Evolutionary conservation across 352 stramenopile species (phyloP).

Genomic region (Thalassiosira oceanica): DNA sequence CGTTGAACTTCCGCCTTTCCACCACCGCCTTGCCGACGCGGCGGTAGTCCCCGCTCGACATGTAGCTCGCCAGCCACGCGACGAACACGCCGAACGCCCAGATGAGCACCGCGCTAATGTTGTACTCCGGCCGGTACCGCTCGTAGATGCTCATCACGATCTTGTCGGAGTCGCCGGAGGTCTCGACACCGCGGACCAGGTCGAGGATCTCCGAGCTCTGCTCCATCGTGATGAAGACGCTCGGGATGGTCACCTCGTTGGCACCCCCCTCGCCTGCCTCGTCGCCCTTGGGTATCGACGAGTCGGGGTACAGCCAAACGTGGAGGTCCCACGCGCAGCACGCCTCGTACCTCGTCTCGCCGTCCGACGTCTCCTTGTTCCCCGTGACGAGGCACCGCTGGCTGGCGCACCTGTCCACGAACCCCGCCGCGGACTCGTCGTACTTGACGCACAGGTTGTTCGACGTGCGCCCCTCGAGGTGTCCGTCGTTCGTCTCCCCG

Average conservation of each 20-base stretch:
- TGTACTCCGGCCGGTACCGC: slow-evolving; percentile 59
- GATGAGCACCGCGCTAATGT: slow-evolving; percentile 64
- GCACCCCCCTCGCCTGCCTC: slow-evolving; percentile 4
- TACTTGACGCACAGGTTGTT: slow-evolving; percentile 62
- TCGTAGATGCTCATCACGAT: slow-evolving; percentile 45
- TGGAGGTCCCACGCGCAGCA: slow-evolving; percentile 82
- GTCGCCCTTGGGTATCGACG: slow-evolving; percentile 8
- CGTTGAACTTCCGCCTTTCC: slow-evolving; percentile 9
- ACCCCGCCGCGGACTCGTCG: slow-evolving; percentile 15
- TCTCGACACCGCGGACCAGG: slow-evolving; percentile 19
- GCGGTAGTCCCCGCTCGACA: slow-evolving; percentile 53
- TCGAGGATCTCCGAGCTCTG: slow-evolving; percentile 53
- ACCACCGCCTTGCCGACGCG: slow-evolving; percentile 17
- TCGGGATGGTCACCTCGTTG: slow-evolving; percentile 53
- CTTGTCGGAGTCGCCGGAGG: not conserved
- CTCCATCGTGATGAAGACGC: slow-evolving; percentile 66
- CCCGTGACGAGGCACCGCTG: slow-evolving; percentile 61
- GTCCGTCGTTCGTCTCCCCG: slow-evolving; percentile 58
- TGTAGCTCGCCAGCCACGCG: slow-evolving; percentile 55
- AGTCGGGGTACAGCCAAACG: slow-evolving; percentile 66
- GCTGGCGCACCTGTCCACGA: slow-evolving; percentile 16
- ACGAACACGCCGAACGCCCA: slow-evolving; percentile 76
- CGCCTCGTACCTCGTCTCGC: slow-evolving; percentile 34
- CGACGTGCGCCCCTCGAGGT: slow-evolving; percentile 43
- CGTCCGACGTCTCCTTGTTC: slow-evolving; percentile 21